Percentiles rank a stretch among this genome's conserved stretches.
Evolutionary conservation across 129 eudicot genomes (phyloP).

Genomic region (Heracleum sosnowskyi): DNA sequence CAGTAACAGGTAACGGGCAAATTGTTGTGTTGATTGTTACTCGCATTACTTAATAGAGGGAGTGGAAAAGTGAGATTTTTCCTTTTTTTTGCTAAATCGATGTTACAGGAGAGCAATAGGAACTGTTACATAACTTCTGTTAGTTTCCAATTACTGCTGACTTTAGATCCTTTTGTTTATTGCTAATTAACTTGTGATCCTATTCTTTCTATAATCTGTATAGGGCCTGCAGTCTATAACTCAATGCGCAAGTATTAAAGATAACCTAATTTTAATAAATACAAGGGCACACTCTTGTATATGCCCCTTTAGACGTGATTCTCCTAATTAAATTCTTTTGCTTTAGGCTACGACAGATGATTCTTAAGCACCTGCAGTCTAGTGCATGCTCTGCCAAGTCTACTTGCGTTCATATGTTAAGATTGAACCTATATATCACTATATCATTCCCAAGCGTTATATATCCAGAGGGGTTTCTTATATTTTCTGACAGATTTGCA

Average conservation of each 20-base stretch:
- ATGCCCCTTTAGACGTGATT: not conserved
- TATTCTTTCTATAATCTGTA: not conserved
- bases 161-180: not conserved
- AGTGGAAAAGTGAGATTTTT: not conserved
- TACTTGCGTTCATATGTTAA: slow-evolving; percentile 1
- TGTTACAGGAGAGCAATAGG: not conserved
- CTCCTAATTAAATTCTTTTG: not conserved
- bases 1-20: not conserved
- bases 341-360: not conserved
- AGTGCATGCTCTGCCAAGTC: not conserved
- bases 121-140: not conserved
- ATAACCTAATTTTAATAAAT: not conserved
- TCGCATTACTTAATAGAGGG: not conserved
- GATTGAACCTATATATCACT: not conserved
- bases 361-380: not conserved
- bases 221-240: not conserved
- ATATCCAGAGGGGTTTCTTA: not conserved
- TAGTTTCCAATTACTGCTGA: not conserved
- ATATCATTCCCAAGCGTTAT: slow-evolving; percentile 13
- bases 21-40: not conserved
- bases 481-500: not conserved
- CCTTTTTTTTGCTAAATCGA: not conserved
- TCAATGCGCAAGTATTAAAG: not conserved
- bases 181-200: not conserved
- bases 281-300: not conserved